A percentile compares a stretch with the other conserved stretches of the same genome.
These are phyloP conservation scores for Dothideomycetidae sp. DNA, from an alignment of 2,329 filamentous ascomycete species.

Conservation along the genomic window DNA sequence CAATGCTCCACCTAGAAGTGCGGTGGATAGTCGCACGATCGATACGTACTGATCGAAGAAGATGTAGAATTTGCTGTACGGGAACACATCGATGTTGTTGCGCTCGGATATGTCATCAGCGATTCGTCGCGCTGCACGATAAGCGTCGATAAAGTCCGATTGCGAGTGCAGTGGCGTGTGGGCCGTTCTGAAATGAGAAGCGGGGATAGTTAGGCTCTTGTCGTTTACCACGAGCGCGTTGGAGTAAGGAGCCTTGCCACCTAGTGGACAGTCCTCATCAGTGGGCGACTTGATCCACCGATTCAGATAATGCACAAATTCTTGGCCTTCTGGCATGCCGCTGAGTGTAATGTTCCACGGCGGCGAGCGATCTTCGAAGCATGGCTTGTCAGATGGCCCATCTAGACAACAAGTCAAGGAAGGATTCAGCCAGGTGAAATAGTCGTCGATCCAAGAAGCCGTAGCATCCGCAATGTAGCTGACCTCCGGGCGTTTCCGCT, in stretches of 20 bases:
- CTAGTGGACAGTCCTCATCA: constrained; percentile 71
- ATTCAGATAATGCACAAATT: constrained; percentile 74
- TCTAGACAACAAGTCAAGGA: constrained; percentile 60
- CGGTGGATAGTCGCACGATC: constrained; percentile 66
- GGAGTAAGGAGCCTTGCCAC: constrained; percentile 75
- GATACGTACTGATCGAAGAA: constrained; percentile 95
- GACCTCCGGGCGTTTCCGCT: constrained; percentile 74
- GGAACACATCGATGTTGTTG: constrained; percentile 74
- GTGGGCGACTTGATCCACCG: constrained; percentile 74
- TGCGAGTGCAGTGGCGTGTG: constrained; percentile 81
- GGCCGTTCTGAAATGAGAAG: constrained; percentile 82
- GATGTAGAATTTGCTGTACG: constrained; percentile 95
- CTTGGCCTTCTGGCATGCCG: constrained; percentile 86
- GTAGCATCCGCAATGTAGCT: constrained; percentile 81
- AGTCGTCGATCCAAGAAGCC: constrained; percentile 95
- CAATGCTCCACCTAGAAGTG: constrained; percentile 68
- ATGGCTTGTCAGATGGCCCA: constrained; percentile 36
- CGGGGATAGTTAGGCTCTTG: constrained; percentile 51
- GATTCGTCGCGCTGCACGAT: constrained; percentile 78
- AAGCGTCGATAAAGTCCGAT: constrained; percentile 82
- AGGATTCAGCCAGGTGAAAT: constrained; percentile 92
- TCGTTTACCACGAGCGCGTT: constrained; percentile 68
- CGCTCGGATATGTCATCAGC: constrained; percentile 56
- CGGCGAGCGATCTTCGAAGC: constrained; percentile 64
- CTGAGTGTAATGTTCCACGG: constrained; percentile 78